These are phyloP conservation scores for Cyberlindnera maclurae DNA, from an alignment of 805 yeast species.

Conservation along the genomic window DNA sequence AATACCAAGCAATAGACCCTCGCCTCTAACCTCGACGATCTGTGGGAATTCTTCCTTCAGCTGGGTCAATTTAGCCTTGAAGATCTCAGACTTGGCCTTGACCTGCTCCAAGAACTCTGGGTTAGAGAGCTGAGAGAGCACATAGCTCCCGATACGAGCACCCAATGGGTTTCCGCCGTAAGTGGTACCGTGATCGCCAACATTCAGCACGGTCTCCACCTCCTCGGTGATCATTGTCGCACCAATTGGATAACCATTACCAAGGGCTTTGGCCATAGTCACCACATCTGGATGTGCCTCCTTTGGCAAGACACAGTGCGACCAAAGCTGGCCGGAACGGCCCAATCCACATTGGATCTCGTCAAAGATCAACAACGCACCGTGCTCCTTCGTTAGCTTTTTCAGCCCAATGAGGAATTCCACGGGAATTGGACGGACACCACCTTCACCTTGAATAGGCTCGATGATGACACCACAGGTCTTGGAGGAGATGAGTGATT, in stretches of 20 bases:
- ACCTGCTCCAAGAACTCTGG: conserved; percentile 56
- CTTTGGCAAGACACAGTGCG: conserved; percentile 66
- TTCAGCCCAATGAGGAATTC: conserved; percentile 65
- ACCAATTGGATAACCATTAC: conserved; percentile 94
- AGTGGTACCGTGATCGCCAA: conserved; percentile 97
- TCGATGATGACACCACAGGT: conserved; percentile 89
- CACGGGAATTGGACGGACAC: conserved; percentile 60
- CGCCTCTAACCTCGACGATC: conserved; percentile 72
- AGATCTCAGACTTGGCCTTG: conserved; percentile 47
- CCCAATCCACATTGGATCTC: conserved; percentile 97
- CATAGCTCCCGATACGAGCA: conserved; percentile 71
- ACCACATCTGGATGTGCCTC: conserved; percentile 92
- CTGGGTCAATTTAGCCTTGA: conserved; percentile 42
- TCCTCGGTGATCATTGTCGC: conserved; percentile 84
- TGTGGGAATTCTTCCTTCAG: conserved; percentile 52
- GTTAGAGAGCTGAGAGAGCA: conserved; percentile 59
- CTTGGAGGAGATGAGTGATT: conserved; percentile 32
- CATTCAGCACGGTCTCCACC: conserved; percentile 63
- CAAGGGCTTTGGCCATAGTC: conserved; percentile 93
- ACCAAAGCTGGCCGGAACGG: conserved; percentile 90
- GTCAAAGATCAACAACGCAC: conserved; percentile 79
- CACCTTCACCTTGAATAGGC: conserved; percentile 98
- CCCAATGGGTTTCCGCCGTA: conserved; percentile 97
- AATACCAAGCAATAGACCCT: conserved; percentile 81
- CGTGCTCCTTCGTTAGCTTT: conserved; percentile 56